A percentile compares a stretch with the other conserved stretches of the same genome.
These are phyloP conservation scores for Pichia sp. DNA, from an alignment of 1,139 yeast species.

Conservation along the genomic window DNA sequence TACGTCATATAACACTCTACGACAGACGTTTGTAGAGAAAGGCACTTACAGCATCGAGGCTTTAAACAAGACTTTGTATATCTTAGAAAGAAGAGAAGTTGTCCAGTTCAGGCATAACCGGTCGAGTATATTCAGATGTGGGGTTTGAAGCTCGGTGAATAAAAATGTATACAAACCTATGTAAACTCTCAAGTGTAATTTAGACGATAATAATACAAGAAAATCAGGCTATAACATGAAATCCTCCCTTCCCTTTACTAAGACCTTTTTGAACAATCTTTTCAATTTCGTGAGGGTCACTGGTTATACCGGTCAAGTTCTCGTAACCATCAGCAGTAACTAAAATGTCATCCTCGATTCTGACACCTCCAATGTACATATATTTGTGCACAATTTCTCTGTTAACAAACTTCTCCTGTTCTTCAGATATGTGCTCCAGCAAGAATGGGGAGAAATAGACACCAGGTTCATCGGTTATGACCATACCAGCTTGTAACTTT, in stretches of 20 bases:
- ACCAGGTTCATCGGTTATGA: constrained; percentile 94
- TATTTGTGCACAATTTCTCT: constrained; percentile 65
- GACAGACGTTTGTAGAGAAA: constrained; percentile 73
- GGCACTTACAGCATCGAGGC: constrained; percentile 65
- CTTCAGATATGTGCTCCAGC: constrained; percentile 59
- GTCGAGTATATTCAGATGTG: constrained; percentile 75
- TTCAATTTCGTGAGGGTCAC: constrained; percentile 78
- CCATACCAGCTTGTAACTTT: constrained; percentile 68
- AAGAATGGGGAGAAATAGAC: constrained; percentile 82
- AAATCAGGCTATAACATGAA: constrained; percentile 44
- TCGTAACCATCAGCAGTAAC: constrained; percentile 75
- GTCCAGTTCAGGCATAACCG: constrained; percentile 87
- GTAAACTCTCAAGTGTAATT: not conserved
- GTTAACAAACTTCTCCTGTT: constrained; percentile 59
- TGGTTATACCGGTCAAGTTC: constrained; percentile 75
- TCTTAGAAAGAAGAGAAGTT: constrained; percentile 81
- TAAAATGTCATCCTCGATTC: constrained; percentile 89
- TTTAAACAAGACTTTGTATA: constrained; percentile 75
- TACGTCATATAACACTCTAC: constrained; percentile 78
- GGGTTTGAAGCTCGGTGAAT: constrained; percentile 40
- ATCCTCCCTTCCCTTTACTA: constrained; percentile 51
- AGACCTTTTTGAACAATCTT: constrained; percentile 70
- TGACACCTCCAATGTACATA: constrained; percentile 89
- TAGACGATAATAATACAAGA: not conserved
- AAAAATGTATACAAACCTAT: not conserved